Evolutionary conservation across 108 stramenopile genomes (phyloP), one percentile per base, ranked within the genome.

Genomic region (Nitzschia inconspicua): DNA sequence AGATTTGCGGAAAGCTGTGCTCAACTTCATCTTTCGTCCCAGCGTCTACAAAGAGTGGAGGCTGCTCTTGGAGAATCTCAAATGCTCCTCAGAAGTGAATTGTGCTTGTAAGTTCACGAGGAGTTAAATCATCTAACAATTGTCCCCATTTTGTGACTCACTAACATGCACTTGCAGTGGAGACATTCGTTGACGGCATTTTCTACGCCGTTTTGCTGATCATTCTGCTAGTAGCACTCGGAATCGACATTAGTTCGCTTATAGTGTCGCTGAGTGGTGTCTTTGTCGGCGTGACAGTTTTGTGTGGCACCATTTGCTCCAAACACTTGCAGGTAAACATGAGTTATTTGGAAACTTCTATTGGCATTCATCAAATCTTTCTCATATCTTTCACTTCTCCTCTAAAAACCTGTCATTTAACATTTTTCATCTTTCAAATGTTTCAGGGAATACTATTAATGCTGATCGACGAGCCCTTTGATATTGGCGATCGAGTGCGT

Each of bases 401-500:
- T 6, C 5, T 16, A 47, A 19, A 6, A 46, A 7, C 11, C 28
- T 23, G 24, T 22, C 14, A 8, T 23, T 16, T 13, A 14, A 13
- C 0, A 50, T 24, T 63, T 1, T 2, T 76, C 0, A 26, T 13
- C 23, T 4, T 30, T 5, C 79, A 80, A 25, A 82, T 77, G 24
- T 3, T 9, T 37, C 23, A 67, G 66, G 67, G 58, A 41, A 44
- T 60, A 13, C 23, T 68, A 8, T 58, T 58, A 44, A 75, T 87
- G n/a, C 69, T 83, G 4, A 58, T 76, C n/a, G 68, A 75, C 2
- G 65, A 68, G 13, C 84, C 88, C 6, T 93, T 77, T 57, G 88
- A 88, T 51, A 81, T 93, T 41, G 91, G 91, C 4, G 91, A 93
- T 63, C 57, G 82, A 57, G 79, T 93, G 44, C 63, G 57, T 2